A percentile compares a stretch with the other conserved stretches of the same genome.
phyloP scores from a whole-genome alignment of 495 filamentous ascomycete genomes.

The Xylaria telfairii region DNA sequence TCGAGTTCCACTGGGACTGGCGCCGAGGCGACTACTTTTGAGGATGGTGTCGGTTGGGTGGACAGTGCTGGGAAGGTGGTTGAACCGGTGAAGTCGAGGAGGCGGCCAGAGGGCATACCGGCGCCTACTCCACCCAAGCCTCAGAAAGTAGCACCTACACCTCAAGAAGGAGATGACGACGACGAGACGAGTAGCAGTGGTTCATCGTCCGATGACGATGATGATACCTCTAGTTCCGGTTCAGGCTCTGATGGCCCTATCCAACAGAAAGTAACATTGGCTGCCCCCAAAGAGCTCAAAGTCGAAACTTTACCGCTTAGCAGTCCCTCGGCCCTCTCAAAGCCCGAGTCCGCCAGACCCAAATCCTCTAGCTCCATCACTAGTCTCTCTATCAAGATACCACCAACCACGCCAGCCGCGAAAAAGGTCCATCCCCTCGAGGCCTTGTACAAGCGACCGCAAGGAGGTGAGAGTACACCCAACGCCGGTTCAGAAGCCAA shows the following conservation, averaged over 20 bases:
- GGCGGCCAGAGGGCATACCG: slow-evolving; percentile 24
- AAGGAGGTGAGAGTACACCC: slow-evolving; percentile 41
- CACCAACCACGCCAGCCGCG: slow-evolving; percentile 43
- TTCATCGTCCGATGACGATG: slow-evolving; percentile 38
- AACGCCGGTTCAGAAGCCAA: slow-evolving; percentile 34
- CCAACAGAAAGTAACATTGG: slow-evolving; percentile 5
- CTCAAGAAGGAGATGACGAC: slow-evolving; percentile 10
- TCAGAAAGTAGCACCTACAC: slow-evolving; percentile 28
- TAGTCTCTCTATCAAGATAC: slow-evolving; percentile 59
- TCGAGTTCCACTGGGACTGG: slow-evolving; percentile 41
- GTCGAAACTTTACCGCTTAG: slow-evolving; percentile 30
- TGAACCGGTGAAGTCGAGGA: slow-evolving; percentile 55
- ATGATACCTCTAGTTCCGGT: slow-evolving; percentile 27
- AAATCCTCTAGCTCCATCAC: slow-evolving; percentile 51
- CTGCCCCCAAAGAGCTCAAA: slow-evolving; percentile 23
- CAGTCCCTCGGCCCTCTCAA: slow-evolving; percentile 28
- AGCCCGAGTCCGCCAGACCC: slow-evolving; percentile 36
- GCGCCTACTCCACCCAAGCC: slow-evolving; percentile 25
- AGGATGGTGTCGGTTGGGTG: slow-evolving; percentile 88
- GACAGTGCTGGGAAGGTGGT: slow-evolving; percentile 79
- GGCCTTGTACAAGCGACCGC: slow-evolving; percentile 81
- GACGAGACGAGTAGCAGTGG: slow-evolving; percentile 42
- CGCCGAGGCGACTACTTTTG: slow-evolving; percentile 56
- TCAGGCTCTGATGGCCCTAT: slow-evolving; percentile 34
- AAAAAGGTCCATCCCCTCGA: slow-evolving; percentile 81